Evolutionary conservation across 2,329 filamentous ascomycete genomes (phyloP), one percentile per base, ranked within the genome.

Genomic region (Dendrostoma leiphaemia): DNA sequence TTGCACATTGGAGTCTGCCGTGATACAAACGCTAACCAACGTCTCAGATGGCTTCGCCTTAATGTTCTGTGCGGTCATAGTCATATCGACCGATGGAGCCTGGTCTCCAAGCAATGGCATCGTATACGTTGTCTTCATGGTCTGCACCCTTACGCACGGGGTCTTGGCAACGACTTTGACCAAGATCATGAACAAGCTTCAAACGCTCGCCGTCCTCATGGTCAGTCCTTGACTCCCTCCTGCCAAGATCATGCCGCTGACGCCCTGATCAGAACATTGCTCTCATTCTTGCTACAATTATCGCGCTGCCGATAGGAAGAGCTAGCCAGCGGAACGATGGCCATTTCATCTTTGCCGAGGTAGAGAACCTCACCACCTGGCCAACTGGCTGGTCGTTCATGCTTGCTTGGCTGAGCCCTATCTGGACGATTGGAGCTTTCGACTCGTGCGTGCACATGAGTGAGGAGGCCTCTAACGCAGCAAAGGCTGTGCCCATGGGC

Each of bases 361-460:
- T 77, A 1, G 76, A 79, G 15, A 85, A 86, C 60, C 66, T 81
- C 2, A 83, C 81, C 0, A 77, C 76, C 0, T 86, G 83, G 80
- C 78, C 80, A 3, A 72, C 71, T 0, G 78, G 79, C 1, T 82
- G 80, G 77, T 70, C 78, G 0, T 85, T 85, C 60, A 82, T 86
- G 70, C 67, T 85, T 2, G 70, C 79, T 0, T 85, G 82, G 80
- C 69, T 86, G 19, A 75, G 73, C 28, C 83, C 83, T 0, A 85
- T 86, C 57, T 86, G 83, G 83, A 82, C 81, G 1, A 79, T 80
- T 34, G 73, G 72, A n/a, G 75, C 72, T 2, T 84, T 84, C 57
- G 81, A 84, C 61, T 77, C 74, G 2, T 83, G 80, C 51, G 79
- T 80, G 7, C 40, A 53, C 34, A 61, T 85, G 73, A 78, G 75